Percentiles rank a stretch among this genome's conserved stretches.
Conservation (phyloP, 257 asterid species). For the Scutellaria galericulata region DNA sequence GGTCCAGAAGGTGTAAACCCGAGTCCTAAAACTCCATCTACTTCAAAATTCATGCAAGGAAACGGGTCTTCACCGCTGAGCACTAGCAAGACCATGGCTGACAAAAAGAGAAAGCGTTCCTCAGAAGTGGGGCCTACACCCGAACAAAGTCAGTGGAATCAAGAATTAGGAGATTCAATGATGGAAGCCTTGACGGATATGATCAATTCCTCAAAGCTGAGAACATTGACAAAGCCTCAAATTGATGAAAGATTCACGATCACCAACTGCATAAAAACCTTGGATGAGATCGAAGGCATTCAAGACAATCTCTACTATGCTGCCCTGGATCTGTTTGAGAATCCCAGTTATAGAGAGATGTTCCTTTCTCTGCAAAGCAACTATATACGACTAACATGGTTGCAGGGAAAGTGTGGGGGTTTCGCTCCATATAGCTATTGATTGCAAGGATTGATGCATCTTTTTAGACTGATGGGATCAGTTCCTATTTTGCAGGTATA, state of each 20-base stretch:
- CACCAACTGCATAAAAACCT: conserved; percentile 66
- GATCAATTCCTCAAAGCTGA: conserved; percentile 67
- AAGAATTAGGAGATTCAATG: conserved; percentile 59
- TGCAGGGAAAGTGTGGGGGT: conserved; percentile 67
- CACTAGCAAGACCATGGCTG: conserved; percentile 44
- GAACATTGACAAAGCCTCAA: conserved; percentile 41
- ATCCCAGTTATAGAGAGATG: conserved; percentile 67
- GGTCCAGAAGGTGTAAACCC: conserved; percentile 48
- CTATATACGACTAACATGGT: conserved; percentile 61
- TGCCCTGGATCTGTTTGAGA: conserved; percentile 80
- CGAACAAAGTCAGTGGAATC: conserved; percentile 52
- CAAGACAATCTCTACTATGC: conserved; percentile 70
- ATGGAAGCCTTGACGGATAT: conserved; percentile 65
- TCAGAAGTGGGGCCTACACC: conserved; percentile 51
- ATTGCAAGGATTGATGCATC: background rate
- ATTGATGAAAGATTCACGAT: conserved; percentile 60
- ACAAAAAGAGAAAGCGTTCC: conserved; percentile 75
- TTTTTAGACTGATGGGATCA: background rate
- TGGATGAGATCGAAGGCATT: conserved; percentile 82
- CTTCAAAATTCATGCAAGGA: conserved; percentile 48
- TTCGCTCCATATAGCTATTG: conserved; percentile 40
- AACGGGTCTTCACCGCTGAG: conserved; percentile 52
- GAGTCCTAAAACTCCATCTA: conserved; percentile 52
- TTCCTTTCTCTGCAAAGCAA: conserved; percentile 65
- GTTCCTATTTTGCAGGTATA: conserved; percentile 3